These are phyloP conservation scores for Neonectria faginata DNA, from an alignment of 2,329 filamentous ascomycete species.

Conservation along the genomic window DNA sequence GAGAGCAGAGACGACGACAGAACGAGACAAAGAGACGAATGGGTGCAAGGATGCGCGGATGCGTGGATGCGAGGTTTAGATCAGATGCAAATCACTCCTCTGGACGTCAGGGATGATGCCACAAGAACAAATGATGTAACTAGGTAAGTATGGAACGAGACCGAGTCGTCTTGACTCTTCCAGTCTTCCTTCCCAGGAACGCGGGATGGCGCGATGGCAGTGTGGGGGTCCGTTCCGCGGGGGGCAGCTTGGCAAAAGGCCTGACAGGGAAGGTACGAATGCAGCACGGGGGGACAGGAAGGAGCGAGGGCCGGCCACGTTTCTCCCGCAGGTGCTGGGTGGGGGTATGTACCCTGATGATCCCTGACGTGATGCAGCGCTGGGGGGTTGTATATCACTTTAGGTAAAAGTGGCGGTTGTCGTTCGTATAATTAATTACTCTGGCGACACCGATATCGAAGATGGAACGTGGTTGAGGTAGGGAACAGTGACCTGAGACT, in stretches of 20 bases:
- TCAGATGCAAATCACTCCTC: constrained; percentile 5
- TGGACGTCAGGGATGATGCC: constrained; percentile 16
- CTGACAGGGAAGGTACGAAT: neutral
- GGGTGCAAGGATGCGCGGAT: neutral
- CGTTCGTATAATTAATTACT: too few relatives aligned
- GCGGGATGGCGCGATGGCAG: constrained; percentile 40
- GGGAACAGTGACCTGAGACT: neutral
- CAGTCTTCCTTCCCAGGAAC: constrained; percentile 33
- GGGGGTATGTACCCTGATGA: neutral
- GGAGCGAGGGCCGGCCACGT: constrained; percentile 4
- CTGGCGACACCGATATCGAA: neutral
- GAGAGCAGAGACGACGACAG: too few relatives aligned
- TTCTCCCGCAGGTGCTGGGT: neutral
- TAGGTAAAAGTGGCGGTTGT: too few relatives aligned
- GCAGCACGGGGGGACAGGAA: constrained; percentile 9
- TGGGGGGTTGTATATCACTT: neutral
- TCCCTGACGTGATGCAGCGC: neutral
- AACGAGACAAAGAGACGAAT: neutral
- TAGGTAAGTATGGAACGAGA: constrained; percentile 11
- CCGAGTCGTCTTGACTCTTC: neutral
- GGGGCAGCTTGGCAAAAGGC: neutral
- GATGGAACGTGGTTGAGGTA: neutral
- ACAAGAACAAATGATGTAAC: neutral
- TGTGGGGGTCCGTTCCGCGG: constrained; percentile 33
- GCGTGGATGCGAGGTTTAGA: constrained; percentile 4